Evolutionary conservation across 495 filamentous ascomycete species (phyloP).

Genomic region (Glonium stellatum): DNA sequence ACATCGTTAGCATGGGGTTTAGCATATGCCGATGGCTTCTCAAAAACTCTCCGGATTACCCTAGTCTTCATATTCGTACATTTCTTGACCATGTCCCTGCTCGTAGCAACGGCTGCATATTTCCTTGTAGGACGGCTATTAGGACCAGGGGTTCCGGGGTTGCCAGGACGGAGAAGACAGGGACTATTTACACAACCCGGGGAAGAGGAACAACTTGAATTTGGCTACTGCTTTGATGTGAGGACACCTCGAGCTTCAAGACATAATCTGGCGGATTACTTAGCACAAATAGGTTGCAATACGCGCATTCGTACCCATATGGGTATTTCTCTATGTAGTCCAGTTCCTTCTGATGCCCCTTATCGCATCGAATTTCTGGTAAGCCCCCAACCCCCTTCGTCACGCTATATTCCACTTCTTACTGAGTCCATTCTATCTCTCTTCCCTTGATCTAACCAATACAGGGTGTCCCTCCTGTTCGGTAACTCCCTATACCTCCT

Average conservation of each 20-base stretch:
- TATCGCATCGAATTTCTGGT: slow-evolving; percentile 47
- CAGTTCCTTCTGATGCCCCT: slow-evolving; percentile 67
- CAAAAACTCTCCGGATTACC: slow-evolving; percentile 51
- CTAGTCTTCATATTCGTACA: slow-evolving; percentile 62
- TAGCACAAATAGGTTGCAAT: slow-evolving; percentile 51
- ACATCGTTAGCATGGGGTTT: slow-evolving; percentile 68
- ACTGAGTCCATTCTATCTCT: not conserved
- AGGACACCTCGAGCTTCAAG: no score
- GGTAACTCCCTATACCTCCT: slow-evolving; percentile 66
- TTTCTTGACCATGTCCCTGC: slow-evolving; percentile 55
- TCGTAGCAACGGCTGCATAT: slow-evolving; percentile 56
- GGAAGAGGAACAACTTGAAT: slow-evolving; percentile 56
- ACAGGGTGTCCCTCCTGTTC: slow-evolving; percentile 56
- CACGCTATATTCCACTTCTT: not conserved
- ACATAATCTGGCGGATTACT: no score
- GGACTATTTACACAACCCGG: slow-evolving; percentile 53
- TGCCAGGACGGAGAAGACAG: slow-evolving; percentile 44
- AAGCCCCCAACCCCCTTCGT: slow-evolving; percentile 34
- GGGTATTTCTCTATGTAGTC: slow-evolving; percentile 64
- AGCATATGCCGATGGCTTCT: slow-evolving; percentile 55
- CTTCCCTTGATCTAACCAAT: not conserved
- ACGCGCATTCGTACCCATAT: slow-evolving; percentile 67
- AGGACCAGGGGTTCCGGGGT: slow-evolving; percentile 47
- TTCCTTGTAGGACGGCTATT: slow-evolving; percentile 59
- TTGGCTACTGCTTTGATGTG: slow-evolving; percentile 76